A percentile compares a stretch with the other conserved stretches of the same genome.
phyloP scores from a whole-genome alignment of 352 stramenopile species.

The Albugo laibachii region DNA sequence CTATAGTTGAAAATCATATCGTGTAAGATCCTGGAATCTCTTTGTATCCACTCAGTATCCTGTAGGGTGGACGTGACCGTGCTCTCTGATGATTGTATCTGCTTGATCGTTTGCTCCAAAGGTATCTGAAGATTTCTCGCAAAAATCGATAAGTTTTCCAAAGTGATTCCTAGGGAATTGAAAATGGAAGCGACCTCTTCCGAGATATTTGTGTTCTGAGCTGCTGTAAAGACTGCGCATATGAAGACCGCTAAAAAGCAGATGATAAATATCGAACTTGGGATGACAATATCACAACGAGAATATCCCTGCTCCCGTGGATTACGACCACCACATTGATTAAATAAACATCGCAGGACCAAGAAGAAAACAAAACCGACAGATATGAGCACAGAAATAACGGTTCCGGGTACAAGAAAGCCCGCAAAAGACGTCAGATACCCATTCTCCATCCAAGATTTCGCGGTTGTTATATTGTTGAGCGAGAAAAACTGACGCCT shows the following conservation, averaged over 20 bases:
- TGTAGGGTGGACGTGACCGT: constrained; percentile 18
- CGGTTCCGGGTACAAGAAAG: constrained; percentile 48
- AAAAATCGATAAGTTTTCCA: constrained; percentile 66
- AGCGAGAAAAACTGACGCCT: constrained; percentile 35
- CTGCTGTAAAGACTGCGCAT: constrained; percentile 47
- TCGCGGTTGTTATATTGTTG: constrained; percentile 26
- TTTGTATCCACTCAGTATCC: constrained; percentile 27
- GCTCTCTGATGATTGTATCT: constrained; percentile 21
- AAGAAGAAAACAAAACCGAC: constrained; percentile 36
- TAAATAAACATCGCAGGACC: constrained; percentile 57
- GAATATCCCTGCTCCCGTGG: constrained; percentile 59
- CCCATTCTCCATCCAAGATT: constrained; percentile 36
- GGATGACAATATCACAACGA: constrained; percentile 53
- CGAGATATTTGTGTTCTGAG: constrained; percentile 67
- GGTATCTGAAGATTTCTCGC: constrained; percentile 33
- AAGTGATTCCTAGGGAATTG: constrained; percentile 38
- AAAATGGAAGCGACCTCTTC: constrained; percentile 36
- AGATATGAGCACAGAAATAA: constrained; percentile 42
- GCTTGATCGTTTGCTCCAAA: constrained; percentile 17
- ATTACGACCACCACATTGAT: constrained; percentile 54
- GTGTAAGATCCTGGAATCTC: constrained; percentile 22
- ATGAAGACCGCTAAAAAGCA: constrained; percentile 62
- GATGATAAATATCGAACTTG: constrained; percentile 31
- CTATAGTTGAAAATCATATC: constrained; percentile 40
- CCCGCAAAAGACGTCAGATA: constrained; percentile 47